Conservation (phyloP, 805 yeast genomes). For the Nakazawaea siamensis region DNA sequence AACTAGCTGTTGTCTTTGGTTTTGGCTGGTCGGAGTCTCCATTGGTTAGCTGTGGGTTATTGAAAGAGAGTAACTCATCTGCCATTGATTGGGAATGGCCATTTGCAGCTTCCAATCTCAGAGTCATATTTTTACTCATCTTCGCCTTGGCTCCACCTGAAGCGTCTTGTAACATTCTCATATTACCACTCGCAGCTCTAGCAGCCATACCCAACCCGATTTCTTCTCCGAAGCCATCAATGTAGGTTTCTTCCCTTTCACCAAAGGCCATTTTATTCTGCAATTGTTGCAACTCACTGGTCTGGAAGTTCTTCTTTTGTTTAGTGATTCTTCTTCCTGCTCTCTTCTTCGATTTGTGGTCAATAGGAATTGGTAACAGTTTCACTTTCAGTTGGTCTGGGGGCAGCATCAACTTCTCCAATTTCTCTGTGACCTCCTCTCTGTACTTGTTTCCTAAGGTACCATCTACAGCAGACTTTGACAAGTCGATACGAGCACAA, state of each 20-base stretch:
- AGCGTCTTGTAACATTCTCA: constrained; percentile 4
- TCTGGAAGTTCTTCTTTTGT: constrained; percentile 69
- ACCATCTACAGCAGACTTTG: constrained; percentile 32
- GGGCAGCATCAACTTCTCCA: constrained; percentile 69
- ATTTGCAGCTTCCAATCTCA: constrained; percentile 25
- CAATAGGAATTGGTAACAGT: constrained; percentile 67
- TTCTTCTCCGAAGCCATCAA: constrained; percentile 71
- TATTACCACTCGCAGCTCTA: constrained; percentile 16
- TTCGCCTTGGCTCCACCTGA: not conserved
- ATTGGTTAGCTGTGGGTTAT: not conserved
- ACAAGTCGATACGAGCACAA: constrained; percentile 76
- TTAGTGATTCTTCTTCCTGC: constrained; percentile 81
- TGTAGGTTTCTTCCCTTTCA: constrained; percentile 51
- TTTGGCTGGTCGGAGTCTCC: too few relatives aligned
- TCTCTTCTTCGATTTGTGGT: constrained; percentile 69
- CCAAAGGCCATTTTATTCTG: constrained; percentile 86
- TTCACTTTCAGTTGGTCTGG: constrained; percentile 66
- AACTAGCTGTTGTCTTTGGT: too few relatives aligned
- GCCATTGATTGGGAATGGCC: not conserved
- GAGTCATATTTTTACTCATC: constrained; percentile 53
- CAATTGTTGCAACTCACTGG: constrained; percentile 74
- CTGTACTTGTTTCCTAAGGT: constrained; percentile 50
- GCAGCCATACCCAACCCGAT: constrained; percentile 72
- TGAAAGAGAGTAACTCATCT: constrained; percentile 3
- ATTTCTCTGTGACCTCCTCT: constrained; percentile 49